Evolutionary conservation across 2,329 filamentous ascomycete genomes (phyloP).

Genomic region (Rhytidhysteron rufulum): DNA sequence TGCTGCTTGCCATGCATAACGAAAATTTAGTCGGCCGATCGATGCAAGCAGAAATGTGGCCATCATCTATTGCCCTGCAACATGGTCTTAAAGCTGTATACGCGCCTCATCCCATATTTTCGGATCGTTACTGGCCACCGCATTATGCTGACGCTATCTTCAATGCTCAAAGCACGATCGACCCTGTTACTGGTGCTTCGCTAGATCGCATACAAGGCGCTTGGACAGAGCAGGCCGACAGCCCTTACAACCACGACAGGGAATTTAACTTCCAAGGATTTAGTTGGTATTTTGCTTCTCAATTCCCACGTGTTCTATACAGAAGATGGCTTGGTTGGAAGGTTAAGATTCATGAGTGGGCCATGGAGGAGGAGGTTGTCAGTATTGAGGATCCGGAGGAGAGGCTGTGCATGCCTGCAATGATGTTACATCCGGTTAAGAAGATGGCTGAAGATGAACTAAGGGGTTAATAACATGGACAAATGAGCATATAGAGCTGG

Average conservation of each 20-base stretch:
- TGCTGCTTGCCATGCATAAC: conserved; percentile 83
- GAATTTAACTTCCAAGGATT: conserved; percentile 86
- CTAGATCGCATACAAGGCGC: conserved; percentile 58
- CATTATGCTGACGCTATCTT: conserved; percentile 73
- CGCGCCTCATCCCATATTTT: conserved; percentile 82
- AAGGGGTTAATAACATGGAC: too few species aligned
- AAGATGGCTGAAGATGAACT: conserved; percentile 38
- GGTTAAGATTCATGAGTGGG: conserved; percentile 74
- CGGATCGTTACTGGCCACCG: conserved; percentile 81
- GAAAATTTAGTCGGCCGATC: conserved; percentile 85
- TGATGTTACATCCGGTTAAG: conserved; percentile 88
- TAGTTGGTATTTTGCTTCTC: conserved; percentile 88
- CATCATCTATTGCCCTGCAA: conserved; percentile 78
- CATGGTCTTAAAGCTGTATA: conserved; percentile 92
- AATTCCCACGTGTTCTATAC: conserved; percentile 78
- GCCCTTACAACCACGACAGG: conserved; percentile 55
- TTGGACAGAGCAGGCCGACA: conserved; percentile 42
- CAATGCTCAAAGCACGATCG: conserved; percentile 53
- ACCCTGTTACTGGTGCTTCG: conserved; percentile 35
- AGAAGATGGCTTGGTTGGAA: conserved; percentile 79
- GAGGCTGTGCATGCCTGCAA: conserved; percentile 85
- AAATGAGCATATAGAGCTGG: too few species aligned
- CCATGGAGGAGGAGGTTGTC: conserved; percentile 64
- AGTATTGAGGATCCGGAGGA: conserved; percentile 53
- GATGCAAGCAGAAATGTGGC: conserved; percentile 97